phyloP scores from a whole-genome alignment of 2,329 filamentous ascomycete species.

The Dothidotthia symphoricarpi region DNA sequence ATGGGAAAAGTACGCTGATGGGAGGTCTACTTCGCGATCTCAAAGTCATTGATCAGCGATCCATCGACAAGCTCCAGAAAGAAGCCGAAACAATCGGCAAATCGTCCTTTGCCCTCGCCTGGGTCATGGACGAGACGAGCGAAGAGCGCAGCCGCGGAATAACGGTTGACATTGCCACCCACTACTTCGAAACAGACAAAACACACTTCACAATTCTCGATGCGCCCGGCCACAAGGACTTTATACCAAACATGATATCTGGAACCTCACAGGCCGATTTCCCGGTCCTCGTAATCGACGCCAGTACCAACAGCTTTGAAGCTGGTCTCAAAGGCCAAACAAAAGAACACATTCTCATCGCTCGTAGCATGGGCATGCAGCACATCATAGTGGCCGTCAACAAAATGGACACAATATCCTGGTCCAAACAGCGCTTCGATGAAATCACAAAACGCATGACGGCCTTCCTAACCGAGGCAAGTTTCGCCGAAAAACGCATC shows the following conservation, averaged over 20 bases:
- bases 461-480: slow-evolving; percentile 77
- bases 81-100: slow-evolving; percentile 93
- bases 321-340: slow-evolving; percentile 92
- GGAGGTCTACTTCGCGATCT: slow-evolving; percentile 87
- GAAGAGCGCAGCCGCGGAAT: slow-evolving; percentile 89
- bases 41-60: slow-evolving; percentile 81
- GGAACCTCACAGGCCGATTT: slow-evolving; percentile 95
- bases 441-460: slow-evolving; percentile 82
- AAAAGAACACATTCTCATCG: slow-evolving; percentile 84
- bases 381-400: slow-evolving; percentile 88
- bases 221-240: slow-evolving; percentile 90
- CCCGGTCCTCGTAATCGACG: slow-evolving; percentile 90
- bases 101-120: slow-evolving; percentile 91
- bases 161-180: slow-evolving; percentile 94
- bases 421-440: slow-evolving; percentile 79
- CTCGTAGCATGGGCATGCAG: slow-evolving; percentile 87
- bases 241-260: slow-evolving; percentile 98
- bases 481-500: slow-evolving; percentile 78
- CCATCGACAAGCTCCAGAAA: slow-evolving; percentile 81
- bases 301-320: slow-evolving; percentile 86
- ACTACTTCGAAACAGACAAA: slow-evolving; percentile 85
- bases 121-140: slow-evolving; percentile 89
- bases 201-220: slow-evolving; percentile 92
- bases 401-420: slow-evolving; percentile 84
- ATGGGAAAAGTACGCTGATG: slow-evolving; percentile 97